Base-by-base conservation (phyloP, 2,329 filamentous ascomycete genomes). In the Fusarium sterilihyphosum region DNA sequence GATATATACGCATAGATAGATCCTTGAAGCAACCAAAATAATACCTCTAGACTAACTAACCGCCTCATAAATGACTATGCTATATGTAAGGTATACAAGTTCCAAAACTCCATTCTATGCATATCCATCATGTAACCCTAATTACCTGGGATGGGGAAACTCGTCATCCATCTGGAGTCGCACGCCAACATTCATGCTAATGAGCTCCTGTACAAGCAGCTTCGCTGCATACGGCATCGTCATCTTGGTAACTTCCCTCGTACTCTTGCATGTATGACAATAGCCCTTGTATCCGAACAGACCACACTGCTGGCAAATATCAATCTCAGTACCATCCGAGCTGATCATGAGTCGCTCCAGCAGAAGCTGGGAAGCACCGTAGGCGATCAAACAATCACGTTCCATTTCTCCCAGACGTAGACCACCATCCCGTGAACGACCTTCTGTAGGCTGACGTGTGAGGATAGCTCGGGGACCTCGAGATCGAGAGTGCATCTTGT, bases 121-220 rank as follows among this genome's bases (percentile, higher is more conserved):
- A 70, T 60, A 47, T 49, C 47, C 61, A 59, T 56, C 50, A 38
- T 47, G 24, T 41, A 65, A 54, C 49, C 52, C 54, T 38, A 54
- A 66, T 78, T 78, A 84, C 67, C 81, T 83, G 31, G 89, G 89
- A 77, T 91, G 89, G 22, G 95, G 95, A 82, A 99, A 99, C 84
- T 98, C 94, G 81, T 99, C 96, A 79, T 94, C 94, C 75, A 99
- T 85, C 86, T 96, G 94, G 84, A 99, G 86, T 66, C 93, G 89
- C 68, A 97, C 96, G 71, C 95, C 93, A n/a, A 99, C 94, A 82
- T 99, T 99, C 96, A 99, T 99, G 82, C 94, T 97, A 80, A 97
- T 92, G 79, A 99, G 84, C 85, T 99, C 96, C 86, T 99, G 96
- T 56, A 98, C 94, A 64, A 99, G 86, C 80, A 99, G 85, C 88